phyloP scores from a whole-genome alignment of 805 yeast genomes.

The Suhomyces faveliae region DNA sequence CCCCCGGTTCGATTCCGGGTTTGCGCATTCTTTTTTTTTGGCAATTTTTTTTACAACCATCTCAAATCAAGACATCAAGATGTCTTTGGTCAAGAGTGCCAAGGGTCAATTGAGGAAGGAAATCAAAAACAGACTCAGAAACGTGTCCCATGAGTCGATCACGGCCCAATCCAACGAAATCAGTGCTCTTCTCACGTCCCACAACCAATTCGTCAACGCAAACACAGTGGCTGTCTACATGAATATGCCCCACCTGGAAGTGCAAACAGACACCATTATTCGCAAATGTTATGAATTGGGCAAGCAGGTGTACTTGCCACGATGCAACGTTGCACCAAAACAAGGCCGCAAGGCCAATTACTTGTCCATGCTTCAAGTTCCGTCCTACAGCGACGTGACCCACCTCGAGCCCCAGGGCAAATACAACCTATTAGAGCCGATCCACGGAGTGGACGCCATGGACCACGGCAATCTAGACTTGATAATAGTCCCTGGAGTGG shows the following conservation, averaged over 20 bases:
- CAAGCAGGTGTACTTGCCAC: constrained; percentile 59
- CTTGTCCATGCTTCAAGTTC: constrained; percentile 57
- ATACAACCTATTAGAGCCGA: constrained; percentile 69
- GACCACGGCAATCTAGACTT: constrained; percentile 52
- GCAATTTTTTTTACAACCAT: background rate
- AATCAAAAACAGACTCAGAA: constrained; percentile 20
- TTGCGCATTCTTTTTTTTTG: constrained; percentile 5
- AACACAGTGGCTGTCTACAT: constrained; percentile 62
- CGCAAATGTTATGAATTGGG: constrained; percentile 46
- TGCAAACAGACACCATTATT: constrained; percentile 58
- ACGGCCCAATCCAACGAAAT: constrained; percentile 26
- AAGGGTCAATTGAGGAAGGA: constrained; percentile 25
- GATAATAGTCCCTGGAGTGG: constrained; percentile 82
- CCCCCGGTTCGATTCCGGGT: constrained; percentile 9
- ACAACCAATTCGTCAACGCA: constrained; percentile 44
- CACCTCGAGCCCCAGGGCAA: constrained; percentile 63
- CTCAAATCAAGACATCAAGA: background rate
- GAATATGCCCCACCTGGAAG: constrained; percentile 73
- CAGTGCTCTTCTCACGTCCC: constrained; percentile 14
- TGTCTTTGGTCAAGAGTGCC: constrained; percentile 8
- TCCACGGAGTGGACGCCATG: constrained; percentile 27
- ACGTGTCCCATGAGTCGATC: constrained; percentile 17
- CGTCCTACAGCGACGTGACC: constrained; percentile 39
- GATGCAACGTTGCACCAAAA: constrained; percentile 35
- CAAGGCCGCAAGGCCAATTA: constrained; percentile 36